Evolutionary conservation across 2,329 filamentous ascomycete species (phyloP).

Genomic region (Juglanconis oblonga): DNA sequence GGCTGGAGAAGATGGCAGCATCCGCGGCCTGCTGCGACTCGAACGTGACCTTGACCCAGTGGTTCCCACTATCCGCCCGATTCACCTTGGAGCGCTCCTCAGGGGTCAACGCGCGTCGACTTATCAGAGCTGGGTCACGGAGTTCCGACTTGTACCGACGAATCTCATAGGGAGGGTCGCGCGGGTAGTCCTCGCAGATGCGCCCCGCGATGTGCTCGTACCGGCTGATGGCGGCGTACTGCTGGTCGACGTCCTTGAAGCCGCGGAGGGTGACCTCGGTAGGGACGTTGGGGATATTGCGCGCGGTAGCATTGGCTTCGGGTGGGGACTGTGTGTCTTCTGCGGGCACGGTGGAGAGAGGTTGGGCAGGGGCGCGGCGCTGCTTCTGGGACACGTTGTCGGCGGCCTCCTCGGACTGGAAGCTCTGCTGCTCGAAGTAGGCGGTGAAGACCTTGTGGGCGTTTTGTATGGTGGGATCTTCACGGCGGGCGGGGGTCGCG

Average conservation of each 20-base stretch:
- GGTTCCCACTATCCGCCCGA: conserved; percentile 75
- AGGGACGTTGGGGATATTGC: conserved; percentile 37
- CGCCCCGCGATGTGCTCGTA: conserved; percentile 83
- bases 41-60: conserved; percentile 90
- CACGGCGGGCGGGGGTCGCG: conserved; percentile 54
- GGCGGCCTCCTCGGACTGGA: conserved; percentile 29
- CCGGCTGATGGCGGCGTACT: conserved; percentile 86
- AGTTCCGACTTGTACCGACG: conserved; percentile 72
- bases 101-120: conserved; percentile 61
- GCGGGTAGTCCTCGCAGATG: conserved; percentile 91
- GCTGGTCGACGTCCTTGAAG: conserved; percentile 61
- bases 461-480: conserved; percentile 60
- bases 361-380: conserved; percentile 5
- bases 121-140: conserved; percentile 68
- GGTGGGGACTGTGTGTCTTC: conserved; percentile 8
- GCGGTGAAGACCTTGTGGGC: conserved; percentile 61
- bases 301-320: conserved; percentile 24
- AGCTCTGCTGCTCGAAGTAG: conserved; percentile 49
- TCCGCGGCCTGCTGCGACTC: conserved; percentile 71
- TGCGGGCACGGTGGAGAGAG: background rate
- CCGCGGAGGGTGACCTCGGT: conserved; percentile 84
- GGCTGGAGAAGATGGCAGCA: conserved; percentile 65
- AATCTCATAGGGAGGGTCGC: conserved; percentile 71
- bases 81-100: conserved; percentile 79
- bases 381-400: conserved; percentile 16